Evolutionary conservation across 208 protist species (phyloP).

Genomic region (Porcisia hertigi): DNA sequence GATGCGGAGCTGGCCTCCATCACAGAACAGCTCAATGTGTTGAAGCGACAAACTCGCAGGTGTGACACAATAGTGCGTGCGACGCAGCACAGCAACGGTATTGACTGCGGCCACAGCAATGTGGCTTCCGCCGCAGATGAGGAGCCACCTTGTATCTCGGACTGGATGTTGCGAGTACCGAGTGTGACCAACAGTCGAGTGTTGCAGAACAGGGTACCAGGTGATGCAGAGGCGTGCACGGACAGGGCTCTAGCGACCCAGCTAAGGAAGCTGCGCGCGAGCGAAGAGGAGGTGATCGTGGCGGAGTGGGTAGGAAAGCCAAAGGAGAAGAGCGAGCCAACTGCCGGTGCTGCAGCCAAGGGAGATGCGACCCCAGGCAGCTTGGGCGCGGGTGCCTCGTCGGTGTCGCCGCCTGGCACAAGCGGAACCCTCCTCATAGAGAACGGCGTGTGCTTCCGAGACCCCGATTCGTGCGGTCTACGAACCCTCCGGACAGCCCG

Average conservation of each 20-base stretch:
- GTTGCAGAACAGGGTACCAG: conserved; percentile 9
- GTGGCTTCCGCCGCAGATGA: not conserved
- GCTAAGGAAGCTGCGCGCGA: conserved; percentile 30
- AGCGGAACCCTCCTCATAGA: conserved; percentile 46
- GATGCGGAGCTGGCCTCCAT: conserved; percentile 28
- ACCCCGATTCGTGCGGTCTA: conserved; percentile 44
- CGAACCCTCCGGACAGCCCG: conserved; percentile 67
- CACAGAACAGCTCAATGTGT: conserved; percentile 28
- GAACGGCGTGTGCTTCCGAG: conserved; percentile 67
- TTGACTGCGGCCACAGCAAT: not conserved
- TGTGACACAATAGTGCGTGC: conserved; percentile 1
- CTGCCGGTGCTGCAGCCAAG: not conserved
- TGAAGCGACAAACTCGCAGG: conserved; percentile 15
- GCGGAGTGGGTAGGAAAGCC: conserved; percentile 38
- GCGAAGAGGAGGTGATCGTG: conserved; percentile 45
- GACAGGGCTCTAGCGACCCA: conserved; percentile 10
- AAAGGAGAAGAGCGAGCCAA: not conserved
- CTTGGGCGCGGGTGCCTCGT: not conserved
- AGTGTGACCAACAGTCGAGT: conserved; percentile 17
- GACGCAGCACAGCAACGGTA: not conserved
- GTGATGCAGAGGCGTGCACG: conserved; percentile 4
- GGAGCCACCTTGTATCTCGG: not conserved
- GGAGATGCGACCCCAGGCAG: not conserved
- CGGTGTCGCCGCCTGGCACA: not conserved
- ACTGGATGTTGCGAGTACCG: conserved; percentile 24